Evolutionary conservation across 1,139 yeast species (phyloP).

Genomic region (Yamadazyma jaroonii): DNA sequence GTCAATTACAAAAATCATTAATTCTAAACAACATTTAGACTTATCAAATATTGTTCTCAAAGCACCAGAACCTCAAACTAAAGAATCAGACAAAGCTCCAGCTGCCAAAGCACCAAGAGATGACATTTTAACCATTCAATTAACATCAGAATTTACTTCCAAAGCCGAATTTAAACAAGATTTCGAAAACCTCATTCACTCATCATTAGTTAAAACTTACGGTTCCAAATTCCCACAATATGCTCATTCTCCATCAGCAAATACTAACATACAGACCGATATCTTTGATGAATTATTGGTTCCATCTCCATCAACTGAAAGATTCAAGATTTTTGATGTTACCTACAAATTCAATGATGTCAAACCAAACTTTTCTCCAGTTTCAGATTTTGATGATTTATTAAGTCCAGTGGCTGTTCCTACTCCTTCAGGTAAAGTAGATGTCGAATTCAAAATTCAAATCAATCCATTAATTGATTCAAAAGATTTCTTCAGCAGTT

Average conservation of each 20-base stretch:
- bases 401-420: conserved; percentile 27
- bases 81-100: conserved; percentile 4
- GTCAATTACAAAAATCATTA: conserved; percentile 54
- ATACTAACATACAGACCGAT: conserved; percentile 37
- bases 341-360: conserved; percentile 23
- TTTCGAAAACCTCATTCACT: conserved; percentile 29
- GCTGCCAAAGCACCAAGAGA: conserved; percentile 19
- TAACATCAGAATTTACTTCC: conserved; percentile 26
- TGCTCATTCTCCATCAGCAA: conserved; percentile 43
- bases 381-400: conserved; percentile 40
- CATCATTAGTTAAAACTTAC: conserved; percentile 35
- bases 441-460: conserved; percentile 47
- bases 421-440: conserved; percentile 20
- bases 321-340: conserved; percentile 49
- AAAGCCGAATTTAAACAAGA: conserved; percentile 27
- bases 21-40: conserved; percentile 66
- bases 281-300: conserved; percentile 64
- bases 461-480: conserved; percentile 35
- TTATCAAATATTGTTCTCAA: conserved; percentile 65
- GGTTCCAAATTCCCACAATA: conserved; percentile 44
- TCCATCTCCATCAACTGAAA: conserved; percentile 53
- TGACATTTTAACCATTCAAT: conserved; percentile 25
- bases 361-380: conserved; percentile 13
- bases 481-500: conserved; percentile 31
- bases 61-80: conserved; percentile 23